A percentile compares a stretch with the other conserved stretches of the same genome.
Conservation (phyloP, 2,329 filamentous ascomycete species). For the Neodidymelliopsis sp. region DNA sequence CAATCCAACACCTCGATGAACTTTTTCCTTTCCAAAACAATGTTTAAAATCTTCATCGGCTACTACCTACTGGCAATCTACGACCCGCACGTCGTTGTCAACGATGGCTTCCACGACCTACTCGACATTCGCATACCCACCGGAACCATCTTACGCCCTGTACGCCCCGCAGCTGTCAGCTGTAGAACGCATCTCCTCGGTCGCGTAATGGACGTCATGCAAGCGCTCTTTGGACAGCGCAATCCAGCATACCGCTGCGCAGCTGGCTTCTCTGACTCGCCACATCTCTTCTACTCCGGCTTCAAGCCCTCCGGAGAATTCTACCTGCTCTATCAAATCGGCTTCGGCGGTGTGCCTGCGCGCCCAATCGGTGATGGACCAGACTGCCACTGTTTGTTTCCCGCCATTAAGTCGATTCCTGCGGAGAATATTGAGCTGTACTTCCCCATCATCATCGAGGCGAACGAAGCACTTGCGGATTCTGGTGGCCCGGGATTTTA, state of each 20-base stretch:
- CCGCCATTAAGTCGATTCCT: slow-evolving; percentile 60
- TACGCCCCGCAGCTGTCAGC: slow-evolving; percentile 57
- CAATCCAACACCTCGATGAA: slow-evolving; percentile 58
- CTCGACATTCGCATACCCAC: slow-evolving; percentile 57
- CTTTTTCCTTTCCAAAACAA: slow-evolving; percentile 57
- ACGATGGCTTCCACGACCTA: slow-evolving; percentile 61
- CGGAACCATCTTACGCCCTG: slow-evolving; percentile 56
- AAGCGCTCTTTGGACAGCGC: slow-evolving; percentile 59
- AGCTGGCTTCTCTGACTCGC: slow-evolving; percentile 60
- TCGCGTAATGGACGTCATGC: slow-evolving; percentile 58
- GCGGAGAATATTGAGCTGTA: slow-evolving; percentile 59
- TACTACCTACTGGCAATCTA: slow-evolving; percentile 59
- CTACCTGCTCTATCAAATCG: slow-evolving; percentile 60
- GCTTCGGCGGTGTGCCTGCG: slow-evolving; percentile 59
- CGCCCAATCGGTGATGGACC: slow-evolving; percentile 57
- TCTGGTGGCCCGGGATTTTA: slow-evolving; percentile 58
- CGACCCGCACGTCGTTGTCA: slow-evolving; percentile 58
- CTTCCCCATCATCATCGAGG: slow-evolving; percentile 58
- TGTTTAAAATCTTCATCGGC: slow-evolving; percentile 62
- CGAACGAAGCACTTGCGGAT: slow-evolving; percentile 57
- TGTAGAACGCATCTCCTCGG: slow-evolving; percentile 60
- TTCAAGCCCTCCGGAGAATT: slow-evolving; percentile 59
- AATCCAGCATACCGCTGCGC: slow-evolving; percentile 57
- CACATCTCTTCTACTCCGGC: slow-evolving; percentile 60
- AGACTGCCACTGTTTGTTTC: slow-evolving; percentile 61